A percentile compares a stretch with the other conserved stretches of the same genome.
Conservation (phyloP, 352 stramenopile genomes). For the Globisporangium orthogonon region DNA sequence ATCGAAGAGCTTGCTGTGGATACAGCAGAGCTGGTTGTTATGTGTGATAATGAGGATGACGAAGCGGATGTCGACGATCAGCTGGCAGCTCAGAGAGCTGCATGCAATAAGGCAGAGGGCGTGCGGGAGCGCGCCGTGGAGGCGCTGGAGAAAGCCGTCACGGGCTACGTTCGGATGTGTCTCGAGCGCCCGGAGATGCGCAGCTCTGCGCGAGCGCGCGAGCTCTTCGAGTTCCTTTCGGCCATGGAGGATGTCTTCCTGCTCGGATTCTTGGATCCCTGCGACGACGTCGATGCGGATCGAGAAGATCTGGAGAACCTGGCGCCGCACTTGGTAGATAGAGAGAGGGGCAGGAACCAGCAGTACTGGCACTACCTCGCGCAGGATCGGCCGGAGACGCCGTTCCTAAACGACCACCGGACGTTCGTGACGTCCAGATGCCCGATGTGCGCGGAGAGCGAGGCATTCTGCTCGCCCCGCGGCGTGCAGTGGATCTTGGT, state of each 20-base stretch:
- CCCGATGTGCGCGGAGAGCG: conserved; percentile 38
- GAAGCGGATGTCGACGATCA: neutral
- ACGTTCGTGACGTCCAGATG: conserved; percentile 50
- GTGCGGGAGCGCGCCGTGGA: conserved; percentile 47
- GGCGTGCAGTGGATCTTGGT: conserved; percentile 68
- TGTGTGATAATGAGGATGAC: conserved; percentile 1
- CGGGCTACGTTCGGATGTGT: conserved; percentile 53
- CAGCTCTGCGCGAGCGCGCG: conserved; percentile 48
- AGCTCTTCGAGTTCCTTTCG: conserved; percentile 64
- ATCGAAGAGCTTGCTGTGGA: conserved; percentile 4
- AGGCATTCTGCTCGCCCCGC: conserved; percentile 62
- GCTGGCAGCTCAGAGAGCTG: conserved; percentile 4
- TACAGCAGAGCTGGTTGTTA: neutral
- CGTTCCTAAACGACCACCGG: conserved; percentile 50
- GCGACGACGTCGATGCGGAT: neutral
- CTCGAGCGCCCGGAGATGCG: conserved; percentile 56
- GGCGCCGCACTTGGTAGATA: neutral
- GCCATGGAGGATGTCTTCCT: conserved; percentile 66
- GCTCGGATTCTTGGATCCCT: conserved; percentile 38
- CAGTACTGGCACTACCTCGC: conserved; percentile 66
- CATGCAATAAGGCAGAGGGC: conserved; percentile 15
- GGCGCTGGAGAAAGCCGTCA: conserved; percentile 51
- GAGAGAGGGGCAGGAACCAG: neutral
- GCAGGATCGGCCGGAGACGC: conserved; percentile 36
- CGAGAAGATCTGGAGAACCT: conserved; percentile 1